These are phyloP conservation scores for Hypoxylon lenormandii DNA, from an alignment of 495 filamentous ascomycete genomes.

Conservation along the genomic window DNA sequence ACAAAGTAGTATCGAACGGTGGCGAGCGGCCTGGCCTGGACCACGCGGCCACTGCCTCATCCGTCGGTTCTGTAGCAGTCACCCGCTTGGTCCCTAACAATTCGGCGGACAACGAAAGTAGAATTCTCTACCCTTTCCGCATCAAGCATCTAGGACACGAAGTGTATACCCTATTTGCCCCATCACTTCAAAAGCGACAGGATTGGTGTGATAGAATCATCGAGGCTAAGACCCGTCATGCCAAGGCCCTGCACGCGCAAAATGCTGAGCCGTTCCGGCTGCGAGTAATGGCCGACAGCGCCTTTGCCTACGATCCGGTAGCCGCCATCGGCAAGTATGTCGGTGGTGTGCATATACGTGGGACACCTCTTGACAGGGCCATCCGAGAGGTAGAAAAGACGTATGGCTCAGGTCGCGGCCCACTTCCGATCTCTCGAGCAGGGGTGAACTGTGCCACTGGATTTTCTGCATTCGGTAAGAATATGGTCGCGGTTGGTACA, in stretches of 20 bases:
- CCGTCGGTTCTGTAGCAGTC: constrained; percentile 59
- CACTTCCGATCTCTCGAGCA: constrained; percentile 81
- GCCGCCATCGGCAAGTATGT: constrained; percentile 59
- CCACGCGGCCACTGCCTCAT: constrained; percentile 72
- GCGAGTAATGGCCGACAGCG: constrained; percentile 88
- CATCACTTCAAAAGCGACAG: constrained; percentile 74
- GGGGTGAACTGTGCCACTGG: constrained; percentile 91
- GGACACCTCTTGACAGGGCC: constrained; percentile 90
- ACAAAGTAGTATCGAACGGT: constrained; percentile 62
- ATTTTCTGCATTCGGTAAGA: constrained; percentile 82
- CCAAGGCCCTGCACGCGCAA: constrained; percentile 85
- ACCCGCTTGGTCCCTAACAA: constrained; percentile 60
- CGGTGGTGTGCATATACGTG: constrained; percentile 71
- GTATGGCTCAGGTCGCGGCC: constrained; percentile 74
- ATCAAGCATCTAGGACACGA: constrained; percentile 97
- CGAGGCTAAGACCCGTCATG: constrained; percentile 92
- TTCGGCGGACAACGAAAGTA: constrained; percentile 73
- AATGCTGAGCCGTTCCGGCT: constrained; percentile 96
- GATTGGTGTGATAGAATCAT: constrained; percentile 96
- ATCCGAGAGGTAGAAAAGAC: constrained; percentile 85
- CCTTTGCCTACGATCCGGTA: constrained; percentile 84
- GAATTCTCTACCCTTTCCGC: constrained; percentile 90
- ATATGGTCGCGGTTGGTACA: constrained; percentile 94
- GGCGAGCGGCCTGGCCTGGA: constrained; percentile 69
- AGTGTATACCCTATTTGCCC: constrained; percentile 87